Conservation (phyloP, 2,329 filamentous ascomycete species). For the Nigrospora osmanthi region DNA sequence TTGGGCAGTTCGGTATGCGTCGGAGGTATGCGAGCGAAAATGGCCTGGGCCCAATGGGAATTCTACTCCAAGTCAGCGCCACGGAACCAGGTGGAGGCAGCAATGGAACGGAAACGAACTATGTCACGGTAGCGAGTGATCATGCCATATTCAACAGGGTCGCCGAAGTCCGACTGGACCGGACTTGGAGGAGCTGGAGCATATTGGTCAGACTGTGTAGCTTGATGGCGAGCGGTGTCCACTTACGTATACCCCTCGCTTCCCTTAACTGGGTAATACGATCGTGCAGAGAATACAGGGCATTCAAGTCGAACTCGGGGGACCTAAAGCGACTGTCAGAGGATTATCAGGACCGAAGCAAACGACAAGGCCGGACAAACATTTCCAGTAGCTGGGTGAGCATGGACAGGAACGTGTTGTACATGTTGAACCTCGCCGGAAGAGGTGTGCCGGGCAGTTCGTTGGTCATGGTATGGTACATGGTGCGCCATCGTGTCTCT, state of each 20-base stretch:
- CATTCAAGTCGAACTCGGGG: conserved; percentile 47
- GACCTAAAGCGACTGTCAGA: conserved; percentile 29
- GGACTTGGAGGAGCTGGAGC: conserved; percentile 16
- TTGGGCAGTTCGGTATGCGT: conserved; percentile 41
- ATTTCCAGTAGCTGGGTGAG: conserved; percentile 33
- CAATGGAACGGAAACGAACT: background rate
- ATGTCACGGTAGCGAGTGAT: no score
- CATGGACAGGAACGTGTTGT: conserved; percentile 44
- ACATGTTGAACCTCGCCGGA: conserved; percentile 45
- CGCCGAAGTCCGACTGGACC: conserved; percentile 12
- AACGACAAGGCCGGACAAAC: no score
- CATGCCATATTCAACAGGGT: no score
- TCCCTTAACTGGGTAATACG: conserved; percentile 44
- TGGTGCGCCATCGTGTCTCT: conserved; percentile 47
- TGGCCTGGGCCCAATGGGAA: conserved; percentile 53
- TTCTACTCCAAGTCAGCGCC: conserved; percentile 22
- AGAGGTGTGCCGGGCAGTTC: conserved; percentile 44
- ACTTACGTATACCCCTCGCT: conserved; percentile 44
- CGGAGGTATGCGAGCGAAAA: conserved; percentile 47
- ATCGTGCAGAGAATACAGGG: conserved; percentile 38
- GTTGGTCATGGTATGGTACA: conserved; percentile 48
- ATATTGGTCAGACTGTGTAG: background rate
- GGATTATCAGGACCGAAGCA: no score
- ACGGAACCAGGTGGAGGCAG: background rate
- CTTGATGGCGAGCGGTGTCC: conserved; percentile 13